Evolutionary conservation across 306 rosid species (phyloP).

Genomic region (Trifolium dubium): DNA sequence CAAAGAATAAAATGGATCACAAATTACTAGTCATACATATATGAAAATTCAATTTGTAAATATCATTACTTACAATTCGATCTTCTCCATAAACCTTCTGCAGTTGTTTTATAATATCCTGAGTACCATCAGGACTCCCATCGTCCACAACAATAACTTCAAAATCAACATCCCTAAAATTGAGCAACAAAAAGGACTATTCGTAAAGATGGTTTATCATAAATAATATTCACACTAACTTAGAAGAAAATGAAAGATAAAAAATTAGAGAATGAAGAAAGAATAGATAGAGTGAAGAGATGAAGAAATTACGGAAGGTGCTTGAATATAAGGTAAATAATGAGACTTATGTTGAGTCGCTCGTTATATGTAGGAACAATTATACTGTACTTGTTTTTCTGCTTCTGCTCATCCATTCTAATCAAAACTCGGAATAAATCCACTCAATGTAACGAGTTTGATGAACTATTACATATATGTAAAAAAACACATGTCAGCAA

Average conservation of each 20-base stretch:
- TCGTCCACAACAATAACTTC: conserved; percentile 92
- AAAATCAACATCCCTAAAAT: conserved; percentile 75
- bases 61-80: conserved; percentile 66
- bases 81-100: conserved; percentile 87
- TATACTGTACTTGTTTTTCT: conserved; percentile 75
- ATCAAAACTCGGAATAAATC: conserved; percentile 18
- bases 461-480: not conserved
- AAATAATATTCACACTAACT: not conserved
- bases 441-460: not conserved
- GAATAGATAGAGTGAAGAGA: conserved; percentile 5
- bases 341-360: conserved; percentile 85
- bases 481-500: not conserved
- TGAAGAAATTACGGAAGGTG: conserved; percentile 56
- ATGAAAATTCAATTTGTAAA: conserved; percentile 22
- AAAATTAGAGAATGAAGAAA: not conserved
- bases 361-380: conserved; percentile 94
- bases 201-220: conserved; percentile 22
- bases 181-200: conserved; percentile 23
- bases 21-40: not conserved
- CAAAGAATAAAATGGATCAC: conserved; percentile 22
- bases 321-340: conserved; percentile 90
- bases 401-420: conserved; percentile 54
- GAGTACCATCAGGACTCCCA: conserved; percentile 99
- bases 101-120: conserved; percentile 79
- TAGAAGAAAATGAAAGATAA: not conserved